Evolutionary conservation across 1,284 basidiomycete genomes (phyloP).

Genomic region (Rhizopogon hawkerae): DNA sequence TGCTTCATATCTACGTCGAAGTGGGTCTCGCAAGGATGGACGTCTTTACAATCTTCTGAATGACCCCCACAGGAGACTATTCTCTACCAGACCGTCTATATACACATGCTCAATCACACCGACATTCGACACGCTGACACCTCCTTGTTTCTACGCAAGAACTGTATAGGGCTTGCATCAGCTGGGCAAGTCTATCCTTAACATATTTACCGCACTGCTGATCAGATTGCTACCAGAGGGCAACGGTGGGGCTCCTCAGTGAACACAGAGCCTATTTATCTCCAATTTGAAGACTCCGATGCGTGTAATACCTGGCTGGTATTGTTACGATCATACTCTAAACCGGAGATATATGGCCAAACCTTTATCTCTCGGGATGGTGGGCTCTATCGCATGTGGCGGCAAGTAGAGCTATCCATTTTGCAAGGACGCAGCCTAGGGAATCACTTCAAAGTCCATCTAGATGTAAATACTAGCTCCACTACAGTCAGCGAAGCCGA

Average conservation of each 20-base stretch:
- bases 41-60: constrained; percentile 7
- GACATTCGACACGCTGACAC: constrained; percentile 63
- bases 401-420: constrained; percentile 64
- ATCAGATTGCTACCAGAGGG: constrained; percentile 29
- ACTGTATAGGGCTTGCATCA: constrained; percentile 63
- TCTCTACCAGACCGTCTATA: constrained; percentile 60
- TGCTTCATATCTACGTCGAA: constrained; percentile 65
- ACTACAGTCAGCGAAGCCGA: constrained; percentile 27
- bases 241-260: constrained; percentile 52
- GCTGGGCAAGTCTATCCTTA: constrained; percentile 35
- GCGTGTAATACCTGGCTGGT: constrained; percentile 62
- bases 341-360: constrained; percentile 67
- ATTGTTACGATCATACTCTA: constrained; percentile 66
- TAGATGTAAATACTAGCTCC: constrained; percentile 18
- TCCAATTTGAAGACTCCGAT: constrained; percentile 56
- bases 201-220: constrained; percentile 7
- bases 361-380: constrained; percentile 50
- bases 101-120: constrained; percentile 64
- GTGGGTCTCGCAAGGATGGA: constrained; percentile 31
- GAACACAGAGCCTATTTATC: constrained; percentile 58
- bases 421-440: constrained; percentile 65
- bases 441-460: constrained; percentile 29
- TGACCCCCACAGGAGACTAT: constrained; percentile 47
- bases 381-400: constrained; percentile 77
- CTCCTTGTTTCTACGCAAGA: constrained; percentile 62